Evolutionary conservation across 1,284 basidiomycete genomes (phyloP).

Genomic region (Microbotryomycetes sp.): DNA sequence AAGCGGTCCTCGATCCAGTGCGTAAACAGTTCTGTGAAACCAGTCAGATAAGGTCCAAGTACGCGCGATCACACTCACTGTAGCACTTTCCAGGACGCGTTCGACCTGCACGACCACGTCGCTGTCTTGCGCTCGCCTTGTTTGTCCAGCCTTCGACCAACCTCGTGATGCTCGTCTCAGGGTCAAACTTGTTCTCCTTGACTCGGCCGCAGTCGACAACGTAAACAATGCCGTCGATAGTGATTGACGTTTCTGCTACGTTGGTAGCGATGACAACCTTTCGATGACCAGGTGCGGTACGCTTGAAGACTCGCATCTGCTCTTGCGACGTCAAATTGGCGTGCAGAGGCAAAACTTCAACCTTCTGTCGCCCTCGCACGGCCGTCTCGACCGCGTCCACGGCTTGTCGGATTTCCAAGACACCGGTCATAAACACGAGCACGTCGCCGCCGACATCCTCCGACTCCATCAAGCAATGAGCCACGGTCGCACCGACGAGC

Average conservation of each 20-base stretch:
- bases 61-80: conserved; percentile 38
- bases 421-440: conserved; percentile 81
- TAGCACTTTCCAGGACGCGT: conserved; percentile 74
- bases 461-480: conserved; percentile 19
- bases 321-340: conserved; percentile 81
- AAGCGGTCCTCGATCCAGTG: conserved; percentile 58
- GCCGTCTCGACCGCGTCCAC: conserved; percentile 55
- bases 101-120: conserved; percentile 82
- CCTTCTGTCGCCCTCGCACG: conserved; percentile 39
- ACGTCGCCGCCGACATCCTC: conserved; percentile 49
- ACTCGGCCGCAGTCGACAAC: conserved; percentile 81
- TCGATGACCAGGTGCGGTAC: conserved; percentile 51
- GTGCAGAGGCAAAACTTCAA: conserved; percentile 73
- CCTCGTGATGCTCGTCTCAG: conserved; percentile 64
- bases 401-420: conserved; percentile 76
- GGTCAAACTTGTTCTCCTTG: conserved; percentile 80
- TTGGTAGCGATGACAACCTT: conserved; percentile 88
- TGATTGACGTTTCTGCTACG: conserved; percentile 85
- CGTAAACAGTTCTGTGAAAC: conserved; percentile 59
- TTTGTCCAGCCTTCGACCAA: conserved; percentile 74
- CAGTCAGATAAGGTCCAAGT: conserved; percentile 12
- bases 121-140: conserved; percentile 71
- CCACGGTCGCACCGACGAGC: conserved; percentile 48
- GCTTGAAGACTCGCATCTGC: conserved; percentile 68
- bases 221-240: conserved; percentile 74